Conservation (phyloP, 1,284 basidiomycete species). For the Prillingera fragicola region DNA sequence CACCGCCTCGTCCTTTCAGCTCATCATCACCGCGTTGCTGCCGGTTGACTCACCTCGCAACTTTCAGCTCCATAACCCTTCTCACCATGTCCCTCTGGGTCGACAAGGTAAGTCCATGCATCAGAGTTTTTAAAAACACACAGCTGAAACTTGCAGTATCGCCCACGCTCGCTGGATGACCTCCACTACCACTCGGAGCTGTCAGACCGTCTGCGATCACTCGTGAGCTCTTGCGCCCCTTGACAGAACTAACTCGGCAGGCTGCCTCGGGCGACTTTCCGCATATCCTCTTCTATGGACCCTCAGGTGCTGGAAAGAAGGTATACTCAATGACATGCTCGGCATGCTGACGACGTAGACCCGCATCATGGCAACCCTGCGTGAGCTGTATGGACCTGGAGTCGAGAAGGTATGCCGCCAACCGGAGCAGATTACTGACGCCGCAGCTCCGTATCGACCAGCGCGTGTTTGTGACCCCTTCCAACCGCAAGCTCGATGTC, state of each 20-base stretch:
- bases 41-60: no score
- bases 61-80: no score
- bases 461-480: constrained; percentile 89
- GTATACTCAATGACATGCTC: constrained; percentile 18
- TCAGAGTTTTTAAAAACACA: background rate
- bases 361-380: constrained; percentile 79
- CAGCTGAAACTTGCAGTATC: constrained; percentile 56
- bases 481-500: constrained; percentile 89
- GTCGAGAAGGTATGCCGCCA: constrained; percentile 70
- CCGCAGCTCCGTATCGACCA: constrained; percentile 94
- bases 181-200: constrained; percentile 85
- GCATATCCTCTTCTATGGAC: constrained; percentile 96
- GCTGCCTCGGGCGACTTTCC: constrained; percentile 89
- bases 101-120: constrained; percentile 57
- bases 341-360: constrained; percentile 52
- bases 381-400: constrained; percentile 84
- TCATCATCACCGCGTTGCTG: background rate
- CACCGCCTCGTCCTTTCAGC: background rate
- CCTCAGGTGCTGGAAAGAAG: constrained; percentile 95
- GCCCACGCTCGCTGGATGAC: constrained; percentile 76
- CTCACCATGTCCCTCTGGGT: constrained; percentile 83
- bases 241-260: constrained; percentile 44
- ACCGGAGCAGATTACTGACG: background rate
- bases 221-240: constrained; percentile 53
- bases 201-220: constrained; percentile 69